A percentile compares a stretch with the other conserved stretches of the same genome.
These are phyloP conservation scores for Ustilago trichophora DNA, from an alignment of 1,284 basidiomycete genomes.

Conservation along the genomic window DNA sequence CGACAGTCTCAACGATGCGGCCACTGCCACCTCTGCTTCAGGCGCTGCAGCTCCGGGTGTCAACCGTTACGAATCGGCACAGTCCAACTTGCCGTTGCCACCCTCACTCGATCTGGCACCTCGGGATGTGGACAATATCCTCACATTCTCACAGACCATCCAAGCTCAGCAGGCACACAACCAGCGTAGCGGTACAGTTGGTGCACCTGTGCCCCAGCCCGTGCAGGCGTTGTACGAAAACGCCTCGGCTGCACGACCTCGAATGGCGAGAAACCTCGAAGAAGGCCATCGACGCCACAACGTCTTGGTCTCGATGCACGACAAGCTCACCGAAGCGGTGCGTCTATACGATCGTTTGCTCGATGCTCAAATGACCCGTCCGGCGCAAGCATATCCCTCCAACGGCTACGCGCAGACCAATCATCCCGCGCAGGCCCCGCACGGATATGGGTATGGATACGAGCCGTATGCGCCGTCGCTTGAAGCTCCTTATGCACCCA, in stretches of 20 bases:
- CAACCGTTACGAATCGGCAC: background rate
- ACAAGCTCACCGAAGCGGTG: constrained; percentile 88
- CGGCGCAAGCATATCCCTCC: constrained; percentile 20
- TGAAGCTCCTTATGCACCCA: constrained; percentile 3
- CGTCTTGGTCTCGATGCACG: constrained; percentile 89
- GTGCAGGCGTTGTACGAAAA: constrained; percentile 78
- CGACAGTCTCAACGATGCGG: constrained; percentile 26
- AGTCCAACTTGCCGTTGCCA: constrained; percentile 38
- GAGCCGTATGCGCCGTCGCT: constrained; percentile 4
- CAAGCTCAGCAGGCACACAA: constrained; percentile 45
- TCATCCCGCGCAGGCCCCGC: constrained; percentile 3
- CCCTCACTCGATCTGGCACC: constrained; percentile 61
- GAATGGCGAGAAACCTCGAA: constrained; percentile 83
- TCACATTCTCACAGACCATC: constrained; percentile 62
- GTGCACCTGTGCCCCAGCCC: constrained; percentile 32
- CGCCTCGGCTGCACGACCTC: constrained; percentile 81
- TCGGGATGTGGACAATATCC: constrained; percentile 59
- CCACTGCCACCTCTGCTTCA: constrained; percentile 8
- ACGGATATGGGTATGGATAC: constrained; percentile 22
- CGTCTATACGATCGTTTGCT: constrained; percentile 86
- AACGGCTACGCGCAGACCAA: constrained; percentile 6
- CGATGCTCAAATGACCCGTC: constrained; percentile 76
- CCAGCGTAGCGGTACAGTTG: constrained; percentile 38
- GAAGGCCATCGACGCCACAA: constrained; percentile 87
- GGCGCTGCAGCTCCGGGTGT: background rate